These are phyloP conservation scores for Graphilbum fragrans DNA, from an alignment of 2,329 filamentous ascomycete species.

Conservation along the genomic window DNA sequence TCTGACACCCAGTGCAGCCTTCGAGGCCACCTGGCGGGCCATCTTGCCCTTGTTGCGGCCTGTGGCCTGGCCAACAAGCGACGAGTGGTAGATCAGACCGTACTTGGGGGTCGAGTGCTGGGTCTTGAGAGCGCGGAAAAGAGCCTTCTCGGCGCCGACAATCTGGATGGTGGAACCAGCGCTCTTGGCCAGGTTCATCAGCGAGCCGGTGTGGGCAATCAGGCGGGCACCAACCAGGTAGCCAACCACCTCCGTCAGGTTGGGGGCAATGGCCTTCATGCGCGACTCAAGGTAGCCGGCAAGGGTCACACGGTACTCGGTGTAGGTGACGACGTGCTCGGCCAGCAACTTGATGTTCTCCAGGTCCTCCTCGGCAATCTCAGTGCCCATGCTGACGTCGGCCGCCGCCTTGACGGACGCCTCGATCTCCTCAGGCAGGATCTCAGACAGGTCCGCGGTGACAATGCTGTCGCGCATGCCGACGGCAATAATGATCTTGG, in stretches of 20 bases:
- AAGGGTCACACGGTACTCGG: conserved; percentile 80
- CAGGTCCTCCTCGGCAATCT: conserved; percentile 86
- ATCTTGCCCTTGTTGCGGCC: conserved; percentile 99
- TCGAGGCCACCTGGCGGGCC: conserved; percentile 87
- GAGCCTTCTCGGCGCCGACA: conserved; percentile 93
- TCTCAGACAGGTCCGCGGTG: conserved; percentile 69
- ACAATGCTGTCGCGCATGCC: conserved; percentile 77
- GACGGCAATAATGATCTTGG: conserved; percentile 75
- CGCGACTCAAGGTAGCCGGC: conserved; percentile 81
- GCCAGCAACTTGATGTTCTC: conserved; percentile 86
- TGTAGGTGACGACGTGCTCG: conserved; percentile 85
- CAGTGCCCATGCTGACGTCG: conserved; percentile 96
- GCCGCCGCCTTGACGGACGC: conserved; percentile 82
- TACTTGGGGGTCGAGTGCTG: conserved; percentile 99
- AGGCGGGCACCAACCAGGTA: conserved; percentile 89
- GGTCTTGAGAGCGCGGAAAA: conserved; percentile 96
- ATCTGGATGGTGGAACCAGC: conserved; percentile 96
- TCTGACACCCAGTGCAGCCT: conserved; percentile 84
- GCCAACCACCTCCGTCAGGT: conserved; percentile 84
- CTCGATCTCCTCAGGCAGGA: conserved; percentile 93
- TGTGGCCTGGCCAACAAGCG: conserved; percentile 89
- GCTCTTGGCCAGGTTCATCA: conserved; percentile 90
- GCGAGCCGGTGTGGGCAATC: conserved; percentile 86
- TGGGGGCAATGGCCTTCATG: conserved; percentile 95
- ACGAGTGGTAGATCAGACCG: conserved; percentile 85